These are phyloP conservation scores for Candida odintsovae DNA, from an alignment of 805 yeast species.

Conservation along the genomic window DNA sequence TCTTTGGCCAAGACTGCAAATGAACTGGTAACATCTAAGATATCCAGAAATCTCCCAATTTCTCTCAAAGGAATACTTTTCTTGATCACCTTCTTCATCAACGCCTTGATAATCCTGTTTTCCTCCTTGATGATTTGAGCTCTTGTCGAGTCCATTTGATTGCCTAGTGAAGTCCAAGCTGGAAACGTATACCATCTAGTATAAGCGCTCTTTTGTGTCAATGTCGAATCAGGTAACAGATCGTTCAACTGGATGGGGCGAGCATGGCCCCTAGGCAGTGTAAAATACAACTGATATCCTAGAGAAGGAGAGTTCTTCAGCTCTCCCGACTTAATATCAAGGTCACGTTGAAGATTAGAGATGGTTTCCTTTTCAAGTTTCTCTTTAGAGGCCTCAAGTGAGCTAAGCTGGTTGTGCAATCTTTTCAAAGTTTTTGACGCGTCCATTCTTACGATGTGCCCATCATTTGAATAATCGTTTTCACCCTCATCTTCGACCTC, in stretches of 20 bases:
- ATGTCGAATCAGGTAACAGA: slow-evolving; percentile 18
- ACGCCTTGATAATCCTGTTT: slow-evolving; percentile 38
- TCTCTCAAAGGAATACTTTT: slow-evolving; percentile 42
- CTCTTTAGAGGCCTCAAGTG: slow-evolving; percentile 22
- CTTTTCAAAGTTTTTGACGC: slow-evolving; percentile 6
- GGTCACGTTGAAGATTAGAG: slow-evolving; percentile 6
- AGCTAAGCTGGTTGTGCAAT: slow-evolving; percentile 13
- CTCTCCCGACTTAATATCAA: slow-evolving; percentile 25
- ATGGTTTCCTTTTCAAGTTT: no score
- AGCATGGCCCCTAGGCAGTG: no score
- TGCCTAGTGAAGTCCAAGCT: slow-evolving; percentile 51
- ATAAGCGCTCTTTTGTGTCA: slow-evolving; percentile 35
- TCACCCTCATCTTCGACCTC: background rate
- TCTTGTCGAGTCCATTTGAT: slow-evolving; percentile 37
- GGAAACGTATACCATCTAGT: slow-evolving; percentile 40
- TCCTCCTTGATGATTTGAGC: slow-evolving; percentile 52
- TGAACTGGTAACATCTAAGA: slow-evolving; percentile 65
- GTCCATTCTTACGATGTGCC: slow-evolving; percentile 8
- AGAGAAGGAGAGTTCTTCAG: slow-evolving; percentile 37
- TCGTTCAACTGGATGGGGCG: no score
- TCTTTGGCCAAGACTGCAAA: slow-evolving; percentile 72
- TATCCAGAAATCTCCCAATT: slow-evolving; percentile 49
- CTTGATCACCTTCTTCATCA: slow-evolving; percentile 42
- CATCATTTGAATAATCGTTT: background rate
- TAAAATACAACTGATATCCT: slow-evolving; percentile 44